phyloP scores from a whole-genome alignment of 2,329 filamentous ascomycete genomes.

The Calonectria pteridis region DNA sequence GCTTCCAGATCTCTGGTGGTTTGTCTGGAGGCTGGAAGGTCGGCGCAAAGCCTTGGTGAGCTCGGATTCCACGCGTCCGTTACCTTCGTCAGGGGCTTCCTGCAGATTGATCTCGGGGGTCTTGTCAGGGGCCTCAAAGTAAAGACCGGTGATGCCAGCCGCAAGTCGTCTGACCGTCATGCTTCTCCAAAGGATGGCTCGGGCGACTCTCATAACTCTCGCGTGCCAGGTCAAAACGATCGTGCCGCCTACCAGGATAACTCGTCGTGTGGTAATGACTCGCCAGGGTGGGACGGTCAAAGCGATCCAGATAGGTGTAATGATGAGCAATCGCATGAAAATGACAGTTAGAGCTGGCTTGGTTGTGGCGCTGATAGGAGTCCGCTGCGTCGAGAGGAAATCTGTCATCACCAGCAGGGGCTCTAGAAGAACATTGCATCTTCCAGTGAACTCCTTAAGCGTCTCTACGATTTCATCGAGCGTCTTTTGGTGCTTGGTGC shows the following conservation, averaged over 20 bases:
- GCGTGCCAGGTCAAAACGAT: constrained; percentile 93
- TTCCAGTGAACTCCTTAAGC: constrained; percentile 87
- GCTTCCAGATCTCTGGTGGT: constrained; percentile 49
- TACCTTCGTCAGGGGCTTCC: constrained; percentile 40
- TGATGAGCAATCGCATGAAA: constrained; percentile 87
- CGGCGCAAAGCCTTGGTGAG: constrained; percentile 58
- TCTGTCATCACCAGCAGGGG: constrained; percentile 91
- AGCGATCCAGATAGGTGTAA: constrained; percentile 89
- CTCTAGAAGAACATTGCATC: constrained; percentile 93
- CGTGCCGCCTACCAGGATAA: constrained; percentile 89
- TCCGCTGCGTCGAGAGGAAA: constrained; percentile 91
- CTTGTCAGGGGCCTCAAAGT: constrained; percentile 69
- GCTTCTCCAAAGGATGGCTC: constrained; percentile 92
- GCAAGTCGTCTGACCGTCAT: constrained; percentile 77
- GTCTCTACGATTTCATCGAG: constrained; percentile 98
- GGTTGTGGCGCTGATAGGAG: constrained; percentile 91
- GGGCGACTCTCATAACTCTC: constrained; percentile 83
- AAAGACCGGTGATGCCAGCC: constrained; percentile 82
- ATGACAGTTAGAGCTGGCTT: constrained; percentile 89
- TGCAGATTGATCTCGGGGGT: constrained; percentile 44
- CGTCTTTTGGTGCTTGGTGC: constrained; percentile 88
- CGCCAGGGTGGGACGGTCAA: constrained; percentile 85
- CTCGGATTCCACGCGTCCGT: constrained; percentile 54
- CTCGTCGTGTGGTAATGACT: constrained; percentile 87
- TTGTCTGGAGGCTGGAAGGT: constrained; percentile 44